phyloP scores from a whole-genome alignment of 1,139 yeast genomes.

The Magnusiomyces tetraspermus region DNA sequence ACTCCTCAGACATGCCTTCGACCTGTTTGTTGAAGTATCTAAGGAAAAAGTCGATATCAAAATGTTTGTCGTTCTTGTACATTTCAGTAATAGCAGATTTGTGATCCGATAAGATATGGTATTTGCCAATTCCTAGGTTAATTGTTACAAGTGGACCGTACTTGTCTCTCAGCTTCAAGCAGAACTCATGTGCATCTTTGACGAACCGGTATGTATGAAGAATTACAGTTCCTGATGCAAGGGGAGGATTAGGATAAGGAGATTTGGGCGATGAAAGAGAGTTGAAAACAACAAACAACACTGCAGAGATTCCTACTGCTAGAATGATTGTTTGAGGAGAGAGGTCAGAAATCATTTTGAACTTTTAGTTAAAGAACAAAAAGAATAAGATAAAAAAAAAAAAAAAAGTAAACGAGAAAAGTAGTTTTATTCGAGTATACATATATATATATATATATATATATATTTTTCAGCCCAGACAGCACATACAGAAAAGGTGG shows the following conservation, averaged over 20 bases:
- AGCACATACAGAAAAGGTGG: too few species aligned
- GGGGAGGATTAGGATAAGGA: neutral
- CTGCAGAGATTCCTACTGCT: neutral
- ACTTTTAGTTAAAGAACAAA: too few species aligned
- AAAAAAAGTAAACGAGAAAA: too few species aligned
- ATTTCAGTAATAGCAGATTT: constrained; percentile 6
- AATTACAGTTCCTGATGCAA: neutral
- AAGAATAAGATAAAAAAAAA: too few species aligned
- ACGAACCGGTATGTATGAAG: neutral
- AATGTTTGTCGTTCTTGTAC: constrained; percentile 7
- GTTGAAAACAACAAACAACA: neutral
- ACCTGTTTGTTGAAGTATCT: constrained; percentile 11
- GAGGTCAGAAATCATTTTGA: neutral
- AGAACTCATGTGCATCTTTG: constrained; percentile 7
- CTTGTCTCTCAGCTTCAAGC: constrained; percentile 5
- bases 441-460: too few species aligned
- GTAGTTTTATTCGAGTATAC: too few species aligned
- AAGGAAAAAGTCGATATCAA: constrained; percentile 4
- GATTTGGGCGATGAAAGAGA: neutral
- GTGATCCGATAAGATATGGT: constrained; percentile 7
- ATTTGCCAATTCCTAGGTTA: constrained; percentile 5
- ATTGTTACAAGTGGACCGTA: constrained; percentile 8
- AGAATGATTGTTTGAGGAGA: neutral
- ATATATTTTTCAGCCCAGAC: too few species aligned
- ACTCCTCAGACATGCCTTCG: constrained; percentile 3